Percentiles rank a stretch among this genome's conserved stretches.
phyloP scores from a whole-genome alignment of 306 rosid species.

The Prunus armeniaca region DNA sequence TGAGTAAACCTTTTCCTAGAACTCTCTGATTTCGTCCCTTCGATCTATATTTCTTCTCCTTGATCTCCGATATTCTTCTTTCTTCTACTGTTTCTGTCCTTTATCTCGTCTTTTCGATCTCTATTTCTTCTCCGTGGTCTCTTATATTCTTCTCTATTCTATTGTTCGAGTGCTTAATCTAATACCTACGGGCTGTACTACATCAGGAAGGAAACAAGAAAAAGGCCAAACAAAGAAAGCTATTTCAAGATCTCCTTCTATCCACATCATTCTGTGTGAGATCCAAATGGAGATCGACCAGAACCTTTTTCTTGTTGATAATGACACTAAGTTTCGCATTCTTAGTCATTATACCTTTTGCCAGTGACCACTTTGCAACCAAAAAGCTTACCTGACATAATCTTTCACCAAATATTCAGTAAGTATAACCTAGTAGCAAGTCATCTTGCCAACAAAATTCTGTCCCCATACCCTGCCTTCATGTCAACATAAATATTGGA shows the following conservation, averaged over 20 bases:
- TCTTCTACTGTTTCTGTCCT: no score
- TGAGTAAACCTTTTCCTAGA: no score
- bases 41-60: no score
- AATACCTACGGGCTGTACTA: no score
- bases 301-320: background rate
- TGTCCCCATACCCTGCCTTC: background rate
- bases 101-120: no score
- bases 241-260: background rate
- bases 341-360: background rate
- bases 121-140: no score
- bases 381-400: background rate
- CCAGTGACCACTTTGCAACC: background rate
- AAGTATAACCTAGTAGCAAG: background rate
- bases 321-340: background rate
- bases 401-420: background rate
- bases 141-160: no score
- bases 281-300: background rate
- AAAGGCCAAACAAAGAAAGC: background rate
- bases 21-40: no score
- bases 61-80: no score
- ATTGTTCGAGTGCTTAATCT: no score
- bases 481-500: background rate
- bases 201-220: background rate
- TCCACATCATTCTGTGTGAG: background rate
- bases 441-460: background rate